These are phyloP conservation scores for Acer campestre DNA, from an alignment of 345 rosid species.

Conservation along the genomic window DNA sequence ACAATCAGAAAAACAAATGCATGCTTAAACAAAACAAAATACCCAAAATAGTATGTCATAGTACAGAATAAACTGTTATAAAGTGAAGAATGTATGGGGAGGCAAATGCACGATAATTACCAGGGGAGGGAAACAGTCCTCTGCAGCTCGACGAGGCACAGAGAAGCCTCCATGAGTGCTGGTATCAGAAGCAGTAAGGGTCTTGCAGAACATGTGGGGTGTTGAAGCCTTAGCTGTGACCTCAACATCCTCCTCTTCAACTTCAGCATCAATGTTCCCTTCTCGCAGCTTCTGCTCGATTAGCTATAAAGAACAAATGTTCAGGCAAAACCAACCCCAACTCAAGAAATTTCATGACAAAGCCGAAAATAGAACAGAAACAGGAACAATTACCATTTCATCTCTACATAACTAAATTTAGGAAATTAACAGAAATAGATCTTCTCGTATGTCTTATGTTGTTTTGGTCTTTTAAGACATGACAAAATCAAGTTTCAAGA, in stretches of 20 bases:
- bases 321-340: constrained; percentile 2
- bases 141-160: constrained; percentile 99
- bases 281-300: constrained; percentile 59
- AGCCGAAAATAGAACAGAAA: neutral
- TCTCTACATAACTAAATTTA: neutral
- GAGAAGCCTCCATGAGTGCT: constrained; percentile 99
- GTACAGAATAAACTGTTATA: neutral
- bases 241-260: constrained; percentile 73
- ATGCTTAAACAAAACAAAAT: neutral
- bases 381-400: neutral
- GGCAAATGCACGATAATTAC: constrained; percentile 38
- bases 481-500: neutral
- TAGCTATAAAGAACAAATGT: constrained; percentile 34
- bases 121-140: constrained; percentile 99
- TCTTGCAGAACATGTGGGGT: constrained; percentile 99
- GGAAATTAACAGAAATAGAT: neutral
- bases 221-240: constrained; percentile 60
- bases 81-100: neutral
- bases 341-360: constrained; percentile 5
- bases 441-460: neutral
- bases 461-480: neutral
- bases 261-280: constrained; percentile 49
- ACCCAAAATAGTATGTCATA: neutral
- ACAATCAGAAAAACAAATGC: neutral
- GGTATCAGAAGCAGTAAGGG: constrained; percentile 98